Base-by-base conservation (phyloP, 2,329 filamentous ascomycete genomes). In the Trichoderma asperellum region DNA sequence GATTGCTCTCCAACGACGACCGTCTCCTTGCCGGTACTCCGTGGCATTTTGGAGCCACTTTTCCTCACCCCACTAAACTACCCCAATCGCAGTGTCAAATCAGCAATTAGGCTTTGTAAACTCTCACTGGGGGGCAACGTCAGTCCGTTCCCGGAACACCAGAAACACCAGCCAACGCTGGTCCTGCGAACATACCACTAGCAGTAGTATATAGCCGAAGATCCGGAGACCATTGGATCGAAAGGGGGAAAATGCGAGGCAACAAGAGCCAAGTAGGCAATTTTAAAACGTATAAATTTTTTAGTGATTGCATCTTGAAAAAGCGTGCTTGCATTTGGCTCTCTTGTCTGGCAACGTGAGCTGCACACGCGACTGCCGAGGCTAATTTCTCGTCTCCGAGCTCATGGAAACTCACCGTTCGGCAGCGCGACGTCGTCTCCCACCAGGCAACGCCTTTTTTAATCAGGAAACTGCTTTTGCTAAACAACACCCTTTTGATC, bases 1-100 rank as follows among this genome's bases (percentile, higher is more conserved):
- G 3, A 24, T 12, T 24, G 10, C 2, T 24, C 24, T 49, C 47
- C 47, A 49, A 16, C 37, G 27, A 64, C 34, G 32, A 5, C 47
- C 34, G 29, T 24, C 43, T 35, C 24, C 47, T 29, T 16, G 64
- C 29, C 24, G 32, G 34, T 53, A 47, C 55, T 65, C 34, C 55
- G 37, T 59, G 14, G 64, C n/a, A 32, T 34, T 18, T 43, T 12
- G 32, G 57, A 65, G 62, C 47, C 57, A 55, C 56, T 52, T 43
- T 43, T 57, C 64, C 24, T 35, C 52, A 58, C 64, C 64, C 64
- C 64, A 68, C 64, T 68, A 68, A 68, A 60, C 56, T 68, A 68
- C 56, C 64, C 64, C 64, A 68, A 68, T 34, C 32, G 40, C 64
- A 52, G 43, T 59, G 55, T 56, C 64, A 53, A 68, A 68, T 68